These are phyloP conservation scores for Nephelium lappaceum DNA, from an alignment of 345 rosid species.

Conservation along the genomic window DNA sequence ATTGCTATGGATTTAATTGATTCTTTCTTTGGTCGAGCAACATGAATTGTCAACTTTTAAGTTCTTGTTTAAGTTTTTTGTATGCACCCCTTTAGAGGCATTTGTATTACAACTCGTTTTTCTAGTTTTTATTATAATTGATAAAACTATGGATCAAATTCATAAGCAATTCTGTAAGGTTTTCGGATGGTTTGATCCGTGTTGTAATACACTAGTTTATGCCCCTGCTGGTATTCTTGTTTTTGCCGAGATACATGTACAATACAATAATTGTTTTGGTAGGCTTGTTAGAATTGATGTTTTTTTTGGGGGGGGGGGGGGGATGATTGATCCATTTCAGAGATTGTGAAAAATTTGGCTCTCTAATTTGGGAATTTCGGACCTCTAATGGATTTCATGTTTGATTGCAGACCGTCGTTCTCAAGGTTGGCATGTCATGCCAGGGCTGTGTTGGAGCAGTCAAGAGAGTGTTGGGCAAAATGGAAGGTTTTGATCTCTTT, in stretches of 20 bases:
- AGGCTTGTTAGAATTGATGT: neutral
- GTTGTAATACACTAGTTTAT: neutral
- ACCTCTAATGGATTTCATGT: neutral
- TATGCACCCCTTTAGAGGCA: too few relatives aligned
- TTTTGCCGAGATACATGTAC: too few relatives aligned
- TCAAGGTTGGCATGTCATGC: constrained; percentile 87
- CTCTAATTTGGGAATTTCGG: neutral
- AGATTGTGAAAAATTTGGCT: neutral
- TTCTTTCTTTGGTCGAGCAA: neutral
- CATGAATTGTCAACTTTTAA: too few relatives aligned
- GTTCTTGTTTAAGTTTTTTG: too few relatives aligned
- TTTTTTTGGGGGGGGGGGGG: too few relatives aligned
- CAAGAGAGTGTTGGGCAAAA: constrained; percentile 77
- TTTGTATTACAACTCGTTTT: neutral
- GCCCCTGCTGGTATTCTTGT: neutral
- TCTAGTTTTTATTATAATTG: neutral
- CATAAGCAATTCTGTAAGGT: neutral
- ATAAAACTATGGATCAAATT: neutral
- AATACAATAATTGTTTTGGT: too few relatives aligned
- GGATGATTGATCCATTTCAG: neutral
- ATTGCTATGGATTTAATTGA: neutral
- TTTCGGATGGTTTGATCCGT: neutral
- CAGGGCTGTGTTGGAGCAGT: constrained; percentile 85
- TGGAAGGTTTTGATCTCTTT: constrained; percentile 62
- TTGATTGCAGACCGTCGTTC: constrained; percentile 69